These are phyloP conservation scores for Trichophyton equinum DNA, from an alignment of 2,329 filamentous ascomycete genomes.

Conservation along the genomic window DNA sequence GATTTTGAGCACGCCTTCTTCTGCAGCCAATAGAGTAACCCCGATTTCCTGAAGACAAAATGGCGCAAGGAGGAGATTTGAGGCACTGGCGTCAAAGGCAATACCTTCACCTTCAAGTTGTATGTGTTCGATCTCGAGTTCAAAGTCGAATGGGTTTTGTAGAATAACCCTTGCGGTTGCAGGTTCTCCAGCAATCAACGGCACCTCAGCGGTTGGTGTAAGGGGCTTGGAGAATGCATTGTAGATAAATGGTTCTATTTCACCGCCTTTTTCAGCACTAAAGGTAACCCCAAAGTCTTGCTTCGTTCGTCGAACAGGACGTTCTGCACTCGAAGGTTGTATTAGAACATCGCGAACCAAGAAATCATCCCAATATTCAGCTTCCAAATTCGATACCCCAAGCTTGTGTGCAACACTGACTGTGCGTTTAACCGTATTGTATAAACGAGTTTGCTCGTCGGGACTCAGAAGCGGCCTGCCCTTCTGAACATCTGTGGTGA, in stretches of 20 bases:
- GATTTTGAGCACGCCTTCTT: slow-evolving; percentile 57
- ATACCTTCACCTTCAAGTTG: slow-evolving; percentile 61
- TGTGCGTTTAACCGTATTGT: slow-evolving; percentile 75
- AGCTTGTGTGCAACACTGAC: slow-evolving; percentile 63
- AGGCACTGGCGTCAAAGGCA: slow-evolving; percentile 53
- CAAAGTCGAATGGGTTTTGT: slow-evolving; percentile 90
- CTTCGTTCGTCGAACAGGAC: slow-evolving; percentile 52
- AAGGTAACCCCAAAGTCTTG: slow-evolving; percentile 37
- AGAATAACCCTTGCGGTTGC: slow-evolving; percentile 69
- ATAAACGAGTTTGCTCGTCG: slow-evolving; percentile 77
- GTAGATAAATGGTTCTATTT: slow-evolving; percentile 77
- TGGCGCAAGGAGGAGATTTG: slow-evolving; percentile 60
- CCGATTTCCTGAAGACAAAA: slow-evolving; percentile 70
- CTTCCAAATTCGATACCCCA: slow-evolving; percentile 55
- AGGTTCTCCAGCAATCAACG: slow-evolving; percentile 66
- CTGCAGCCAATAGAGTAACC: slow-evolving; percentile 54
- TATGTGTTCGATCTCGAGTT: slow-evolving; percentile 76
- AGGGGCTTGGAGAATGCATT: slow-evolving; percentile 74
- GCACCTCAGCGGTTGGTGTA: slow-evolving; percentile 45
- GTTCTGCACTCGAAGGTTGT: slow-evolving; percentile 47
- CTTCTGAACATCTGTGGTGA: slow-evolving; percentile 53
- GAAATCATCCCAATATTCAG: slow-evolving; percentile 96
- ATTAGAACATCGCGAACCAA: slow-evolving; percentile 66
- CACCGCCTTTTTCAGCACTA: slow-evolving; percentile 25
- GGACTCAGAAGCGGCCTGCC: slow-evolving; percentile 56